Percentiles rank a stretch among this genome's conserved stretches.
Evolutionary conservation across 2,329 filamentous ascomycete genomes (phyloP).

Genomic region (Nothomitra cinnamomea): DNA sequence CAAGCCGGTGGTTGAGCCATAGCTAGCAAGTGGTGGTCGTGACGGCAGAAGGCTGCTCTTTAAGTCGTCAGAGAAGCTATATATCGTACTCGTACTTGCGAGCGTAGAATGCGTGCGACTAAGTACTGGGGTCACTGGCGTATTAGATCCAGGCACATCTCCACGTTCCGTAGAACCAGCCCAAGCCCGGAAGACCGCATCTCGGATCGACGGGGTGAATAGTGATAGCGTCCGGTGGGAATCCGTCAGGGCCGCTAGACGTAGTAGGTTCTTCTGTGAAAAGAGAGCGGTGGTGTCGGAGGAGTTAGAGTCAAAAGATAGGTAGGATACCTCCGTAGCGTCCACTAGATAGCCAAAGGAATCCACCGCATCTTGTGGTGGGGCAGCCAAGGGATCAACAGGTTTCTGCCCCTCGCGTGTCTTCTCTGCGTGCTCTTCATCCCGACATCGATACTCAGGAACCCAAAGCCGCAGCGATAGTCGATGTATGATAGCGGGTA

Average conservation of each 20-base stretch:
- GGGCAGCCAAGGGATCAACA: conserved; percentile 66
- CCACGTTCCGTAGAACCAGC: conserved; percentile 57
- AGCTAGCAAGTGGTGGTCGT: conserved; percentile 47
- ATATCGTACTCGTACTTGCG: conserved; percentile 37
- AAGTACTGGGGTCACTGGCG: conserved; percentile 31
- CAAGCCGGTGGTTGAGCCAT: conserved; percentile 45
- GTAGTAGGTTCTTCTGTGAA: conserved; percentile 83
- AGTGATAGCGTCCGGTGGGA: conserved; percentile 82
- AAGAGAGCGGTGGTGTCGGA: conserved; percentile 44
- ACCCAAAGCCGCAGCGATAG: conserved; percentile 80
- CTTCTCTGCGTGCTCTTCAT: conserved; percentile 28
- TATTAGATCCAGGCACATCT: conserved; percentile 25
- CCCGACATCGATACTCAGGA: conserved; percentile 60
- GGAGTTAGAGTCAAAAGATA: conserved; percentile 58
- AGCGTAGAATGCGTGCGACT: conserved; percentile 40
- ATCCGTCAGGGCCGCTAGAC: conserved; percentile 65
- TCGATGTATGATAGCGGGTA: conserved; percentile 90
- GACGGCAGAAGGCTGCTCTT: conserved; percentile 36
- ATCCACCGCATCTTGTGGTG: conserved; percentile 69
- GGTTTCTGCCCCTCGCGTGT: conserved; percentile 39
- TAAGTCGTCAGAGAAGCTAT: conserved; percentile 59
- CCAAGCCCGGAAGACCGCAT: conserved; percentile 87
- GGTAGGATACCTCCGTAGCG: conserved; percentile 53
- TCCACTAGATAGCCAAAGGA: conserved; percentile 61
- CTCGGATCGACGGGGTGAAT: conserved; percentile 77